Conservation (phyloP, 805 yeast genomes). For the Candida pseudofarinosa region DNA sequence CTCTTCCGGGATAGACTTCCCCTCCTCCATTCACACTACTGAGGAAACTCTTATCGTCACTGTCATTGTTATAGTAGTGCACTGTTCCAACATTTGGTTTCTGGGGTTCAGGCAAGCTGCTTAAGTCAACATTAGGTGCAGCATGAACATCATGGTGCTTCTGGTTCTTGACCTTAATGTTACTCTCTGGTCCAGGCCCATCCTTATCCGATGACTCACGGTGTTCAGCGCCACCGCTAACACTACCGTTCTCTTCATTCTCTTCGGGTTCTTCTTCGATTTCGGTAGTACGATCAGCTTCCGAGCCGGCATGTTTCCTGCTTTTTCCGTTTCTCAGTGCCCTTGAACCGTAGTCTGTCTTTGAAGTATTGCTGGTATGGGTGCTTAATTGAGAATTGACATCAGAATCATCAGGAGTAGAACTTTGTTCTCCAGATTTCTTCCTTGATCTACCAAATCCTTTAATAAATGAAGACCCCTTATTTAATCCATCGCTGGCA, state of each 20-base stretch:
- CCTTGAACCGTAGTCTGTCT: conserved; percentile 1
- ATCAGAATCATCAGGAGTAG: conserved; percentile 6
- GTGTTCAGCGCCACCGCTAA: background rate
- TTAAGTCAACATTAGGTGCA: conserved; percentile 29
- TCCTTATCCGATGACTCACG: background rate
- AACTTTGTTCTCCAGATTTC: conserved; percentile 6
- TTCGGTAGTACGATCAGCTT: conserved; percentile 1
- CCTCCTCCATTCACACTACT: conserved; percentile 29
- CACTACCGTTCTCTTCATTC: conserved; percentile 3
- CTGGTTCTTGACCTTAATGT: conserved; percentile 5
- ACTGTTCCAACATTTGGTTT: conserved; percentile 23
- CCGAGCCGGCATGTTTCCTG: conserved; percentile 1
- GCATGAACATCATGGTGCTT: conserved; percentile 14
- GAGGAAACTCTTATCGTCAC: conserved; percentile 34
- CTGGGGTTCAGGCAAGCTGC: conserved; percentile 37
- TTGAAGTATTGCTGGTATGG: conserved; percentile 3
- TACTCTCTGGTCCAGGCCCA: background rate
- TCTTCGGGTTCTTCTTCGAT: conserved; percentile 4
- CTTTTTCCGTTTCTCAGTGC: conserved; percentile 1
- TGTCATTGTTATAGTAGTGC: conserved; percentile 20
- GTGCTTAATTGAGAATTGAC: conserved; percentile 2
- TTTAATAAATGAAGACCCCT: conserved; percentile 42
- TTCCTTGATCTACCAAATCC: conserved; percentile 26
- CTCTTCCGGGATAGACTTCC: conserved; percentile 48
- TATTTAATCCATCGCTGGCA: conserved; percentile 44